A percentile compares a stretch with the other conserved stretches of the same genome.
phyloP scores from a whole-genome alignment of 2,329 filamentous ascomycete species.

The Curvularia sp. region DNA sequence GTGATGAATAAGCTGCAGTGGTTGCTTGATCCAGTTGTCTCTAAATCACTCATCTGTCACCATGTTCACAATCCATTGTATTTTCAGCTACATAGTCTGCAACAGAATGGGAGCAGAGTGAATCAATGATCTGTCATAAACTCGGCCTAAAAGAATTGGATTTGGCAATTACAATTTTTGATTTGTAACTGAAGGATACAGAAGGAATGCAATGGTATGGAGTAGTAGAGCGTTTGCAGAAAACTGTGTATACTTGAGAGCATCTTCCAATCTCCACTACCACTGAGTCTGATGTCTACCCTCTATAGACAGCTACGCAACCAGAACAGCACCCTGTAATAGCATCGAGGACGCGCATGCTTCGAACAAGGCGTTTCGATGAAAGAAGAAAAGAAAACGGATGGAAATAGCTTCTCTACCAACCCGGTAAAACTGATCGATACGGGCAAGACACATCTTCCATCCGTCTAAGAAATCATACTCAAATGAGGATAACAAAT shows the following conservation, averaged over 20 bases:
- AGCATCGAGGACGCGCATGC: background rate
- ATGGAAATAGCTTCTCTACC: background rate
- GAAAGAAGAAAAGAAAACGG: background rate
- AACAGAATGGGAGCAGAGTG: background rate
- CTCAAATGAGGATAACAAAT: background rate
- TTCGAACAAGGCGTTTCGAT: background rate
- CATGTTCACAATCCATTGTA: background rate
- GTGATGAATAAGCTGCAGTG: no score
- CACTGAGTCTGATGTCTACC: no score
- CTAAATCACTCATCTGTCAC: background rate
- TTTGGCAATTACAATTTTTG: background rate
- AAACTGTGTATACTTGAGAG: no score
- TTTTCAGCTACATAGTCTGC: background rate
- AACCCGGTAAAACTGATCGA: background rate
- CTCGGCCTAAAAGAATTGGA: background rate
- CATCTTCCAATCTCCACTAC: no score
- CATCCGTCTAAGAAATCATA: background rate
- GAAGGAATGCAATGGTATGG: background rate
- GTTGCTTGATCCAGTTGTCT: background rate
- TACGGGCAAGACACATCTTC: background rate
- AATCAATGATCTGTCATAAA: background rate
- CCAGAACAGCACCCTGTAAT: no score
- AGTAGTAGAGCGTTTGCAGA: no score
- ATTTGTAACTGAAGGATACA: background rate
- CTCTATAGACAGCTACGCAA: no score